Conservation (phyloP, 306 rosid species). For the Erythrophleum fordii region DNA sequence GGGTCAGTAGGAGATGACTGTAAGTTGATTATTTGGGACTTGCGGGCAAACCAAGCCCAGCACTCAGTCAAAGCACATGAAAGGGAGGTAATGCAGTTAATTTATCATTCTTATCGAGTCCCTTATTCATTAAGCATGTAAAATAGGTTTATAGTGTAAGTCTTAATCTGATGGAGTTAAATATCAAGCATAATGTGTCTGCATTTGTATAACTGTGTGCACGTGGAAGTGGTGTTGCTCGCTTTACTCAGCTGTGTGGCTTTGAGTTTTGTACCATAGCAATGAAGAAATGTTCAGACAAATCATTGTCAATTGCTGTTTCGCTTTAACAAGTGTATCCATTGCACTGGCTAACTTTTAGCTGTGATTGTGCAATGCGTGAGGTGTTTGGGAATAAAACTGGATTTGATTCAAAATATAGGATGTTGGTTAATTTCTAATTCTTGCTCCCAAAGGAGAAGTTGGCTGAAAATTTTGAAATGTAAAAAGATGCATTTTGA, state of each 20-base stretch:
- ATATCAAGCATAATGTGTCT: not conserved
- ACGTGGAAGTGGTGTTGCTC: not conserved
- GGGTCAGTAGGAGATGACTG: conserved; percentile 95
- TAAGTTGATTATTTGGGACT: conserved; percentile 84
- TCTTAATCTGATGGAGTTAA: conserved; percentile 4
- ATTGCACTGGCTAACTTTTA: not conserved
- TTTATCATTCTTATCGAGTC: not conserved
- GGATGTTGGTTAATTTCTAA: not conserved
- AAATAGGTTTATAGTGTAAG: not conserved
- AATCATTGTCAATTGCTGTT: not conserved
- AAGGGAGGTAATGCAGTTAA: conserved; percentile 63
- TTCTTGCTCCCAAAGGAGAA: not conserved
- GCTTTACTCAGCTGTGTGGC: not conserved
- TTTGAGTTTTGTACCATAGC: not conserved
- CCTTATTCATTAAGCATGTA: conserved; percentile 6
- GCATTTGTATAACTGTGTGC: not conserved
- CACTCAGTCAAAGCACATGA: conserved; percentile 79
- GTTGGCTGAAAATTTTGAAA: not conserved
- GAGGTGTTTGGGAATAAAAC: not conserved
- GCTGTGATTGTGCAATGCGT: not conserved
- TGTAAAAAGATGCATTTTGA: not conserved
- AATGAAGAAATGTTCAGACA: not conserved
- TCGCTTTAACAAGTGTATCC: not conserved
- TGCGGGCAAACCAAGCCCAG: conserved; percentile 70
- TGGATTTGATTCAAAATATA: not conserved